Evolutionary conservation across 169 alveolate genomes (phyloP).

Genomic region (Plasmodium yoelii): DNA sequence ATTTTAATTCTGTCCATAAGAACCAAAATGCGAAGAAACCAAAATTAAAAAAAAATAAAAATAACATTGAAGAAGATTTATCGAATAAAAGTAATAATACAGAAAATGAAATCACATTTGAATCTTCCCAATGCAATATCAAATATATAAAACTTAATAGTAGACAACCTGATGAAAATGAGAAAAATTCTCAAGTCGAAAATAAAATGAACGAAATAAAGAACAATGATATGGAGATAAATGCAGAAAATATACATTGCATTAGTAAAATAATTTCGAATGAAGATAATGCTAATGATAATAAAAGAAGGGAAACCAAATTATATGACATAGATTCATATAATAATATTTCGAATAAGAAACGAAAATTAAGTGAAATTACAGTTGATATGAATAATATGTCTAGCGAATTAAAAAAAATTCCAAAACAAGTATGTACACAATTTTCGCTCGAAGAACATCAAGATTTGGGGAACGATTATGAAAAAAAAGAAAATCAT

Average conservation of each 20-base stretch:
- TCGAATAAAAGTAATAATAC: neutral
- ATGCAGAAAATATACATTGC: no score
- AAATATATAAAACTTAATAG: neutral
- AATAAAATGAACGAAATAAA: neutral
- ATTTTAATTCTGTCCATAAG: neutral
- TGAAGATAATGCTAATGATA: neutral
- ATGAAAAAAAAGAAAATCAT: neutral
- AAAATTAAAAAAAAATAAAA: constrained; percentile 8
- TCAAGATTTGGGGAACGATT: no score
- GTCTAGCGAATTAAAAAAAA: neutral
- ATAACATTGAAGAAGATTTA: neutral
- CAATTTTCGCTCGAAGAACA: neutral
- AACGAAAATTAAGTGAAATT: neutral
- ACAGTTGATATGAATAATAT: neutral
- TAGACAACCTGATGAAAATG: neutral
- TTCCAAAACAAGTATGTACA: neutral
- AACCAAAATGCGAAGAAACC: no score
- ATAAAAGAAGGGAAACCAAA: neutral
- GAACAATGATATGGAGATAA: neutral
- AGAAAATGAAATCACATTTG: neutral
- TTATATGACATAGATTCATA: neutral
- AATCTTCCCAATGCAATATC: neutral
- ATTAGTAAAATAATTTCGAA: neutral
- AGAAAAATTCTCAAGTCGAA: neutral
- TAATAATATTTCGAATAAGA: constrained; percentile 1